Evolutionary conservation across 148 eudicot genomes (phyloP), one percentile per base, ranked within the genome.

Genomic region (Diospyros kaki): DNA sequence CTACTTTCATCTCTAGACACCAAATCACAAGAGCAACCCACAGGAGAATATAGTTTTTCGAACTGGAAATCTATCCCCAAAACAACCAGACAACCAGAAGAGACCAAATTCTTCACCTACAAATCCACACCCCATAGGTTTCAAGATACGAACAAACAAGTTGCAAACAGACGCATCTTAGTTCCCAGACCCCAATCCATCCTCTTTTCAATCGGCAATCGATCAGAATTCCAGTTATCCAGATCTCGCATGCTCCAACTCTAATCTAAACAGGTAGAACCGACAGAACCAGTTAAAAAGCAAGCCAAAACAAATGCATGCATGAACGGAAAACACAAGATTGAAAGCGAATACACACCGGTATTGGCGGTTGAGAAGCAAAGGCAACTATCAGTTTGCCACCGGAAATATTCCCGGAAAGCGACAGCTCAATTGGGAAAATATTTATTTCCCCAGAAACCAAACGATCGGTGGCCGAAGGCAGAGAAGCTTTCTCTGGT

Each of bases 1-100:
- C 83, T 52, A 79, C 71, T 73, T 81, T 81, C 73, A 74, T 80
- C 89, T 83, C 45, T 74, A 84, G 50, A 69, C 41, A 18, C 72
- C 59, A 55, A 58, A 46, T 52, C 9, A 50, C 13, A 18, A 50
- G 4, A 60, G 38, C 64, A 48, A 67, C 58, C 5, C 54, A 75
- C 52, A 59, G 14, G 62, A 44, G 44, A 76, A 71, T 66, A 53
- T n/a, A 50, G 52, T 12, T 11, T 28, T 28, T 28, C 55, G 44
- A n/a, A 28, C 28, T 62, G 48, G 14, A 52, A 73, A 9, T 14
- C 18, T 18, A 45, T 73, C 42, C 58, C 75, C 11, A 38, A 46
- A 73, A 73, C 41, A 60, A 58, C 12, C 14, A 12, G 10, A 73
- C 41, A 60, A 58, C 12, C 14, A 12, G 10, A 10, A 17, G 3